Evolutionary conservation across 2,329 filamentous ascomycete genomes (phyloP).

Genomic region (Emmonsiellopsis sp.): DNA sequence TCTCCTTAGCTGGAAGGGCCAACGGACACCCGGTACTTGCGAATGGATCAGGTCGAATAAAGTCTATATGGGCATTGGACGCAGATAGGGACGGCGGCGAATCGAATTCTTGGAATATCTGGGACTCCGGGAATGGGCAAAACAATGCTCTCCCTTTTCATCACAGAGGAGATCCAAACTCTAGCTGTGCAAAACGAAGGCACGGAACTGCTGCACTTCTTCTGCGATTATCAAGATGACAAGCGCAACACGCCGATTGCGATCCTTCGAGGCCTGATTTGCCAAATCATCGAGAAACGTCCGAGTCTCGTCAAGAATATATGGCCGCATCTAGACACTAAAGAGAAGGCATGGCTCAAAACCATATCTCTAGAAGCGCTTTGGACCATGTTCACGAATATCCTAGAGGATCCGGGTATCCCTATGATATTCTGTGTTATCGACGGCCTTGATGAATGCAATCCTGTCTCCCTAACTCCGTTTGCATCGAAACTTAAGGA

Average conservation of each 20-base stretch:
- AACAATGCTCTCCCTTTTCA: conserved; percentile 23
- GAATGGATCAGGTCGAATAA: not conserved
- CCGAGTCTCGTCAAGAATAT: conserved; percentile 13
- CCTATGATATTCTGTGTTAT: conserved; percentile 17
- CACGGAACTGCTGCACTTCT: conserved; percentile 11
- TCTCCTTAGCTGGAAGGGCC: not conserved
- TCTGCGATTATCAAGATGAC: conserved; percentile 19
- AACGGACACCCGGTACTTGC: not conserved
- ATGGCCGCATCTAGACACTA: conserved; percentile 9
- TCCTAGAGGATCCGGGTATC: conserved; percentile 10
- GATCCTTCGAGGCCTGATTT: conserved; percentile 18
- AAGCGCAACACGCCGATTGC: conserved; percentile 18
- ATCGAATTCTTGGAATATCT: conserved; percentile 9
- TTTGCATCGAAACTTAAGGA: conserved; percentile 11
- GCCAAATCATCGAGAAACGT: conserved; percentile 15
- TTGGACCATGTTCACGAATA: conserved; percentile 14
- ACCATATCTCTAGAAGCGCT: conserved; percentile 14
- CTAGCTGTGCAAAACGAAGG: not conserved
- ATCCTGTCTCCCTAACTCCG: conserved; percentile 7
- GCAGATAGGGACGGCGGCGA: not conserved
- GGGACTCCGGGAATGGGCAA: conserved; percentile 24
- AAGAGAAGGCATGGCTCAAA: conserved; percentile 7
- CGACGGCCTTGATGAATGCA: conserved; percentile 24
- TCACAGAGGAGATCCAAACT: conserved; percentile 16
- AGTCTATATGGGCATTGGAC: not conserved